Evolutionary conservation across 148 eudicot genomes (phyloP), one percentile per base, ranked within the genome.

Genomic region (Pharnaceum exiguum): DNA sequence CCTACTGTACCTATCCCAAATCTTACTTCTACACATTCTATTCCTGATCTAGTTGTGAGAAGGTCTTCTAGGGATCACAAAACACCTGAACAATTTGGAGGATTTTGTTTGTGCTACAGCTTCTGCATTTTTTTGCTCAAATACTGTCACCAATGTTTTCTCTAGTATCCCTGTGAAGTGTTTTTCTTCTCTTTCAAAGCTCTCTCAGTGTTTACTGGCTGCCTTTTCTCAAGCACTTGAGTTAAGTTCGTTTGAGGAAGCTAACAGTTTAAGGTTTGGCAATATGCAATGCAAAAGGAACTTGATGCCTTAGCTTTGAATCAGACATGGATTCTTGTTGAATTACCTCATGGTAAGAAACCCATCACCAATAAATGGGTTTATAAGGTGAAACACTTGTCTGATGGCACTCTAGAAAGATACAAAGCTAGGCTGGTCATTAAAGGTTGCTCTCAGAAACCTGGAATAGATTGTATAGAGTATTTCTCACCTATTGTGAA

Each of bases 151-250:
- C 38, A 6, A 6, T 12, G 7, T 35, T 12, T 12, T 6, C 38
- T 35, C 38, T 35, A 12, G 7, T 35, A 6, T 12, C 38, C 38
- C 12, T 35, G 38, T 7, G 8, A 7, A 35, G 1, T 26, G 0
- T 25, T 40, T 2, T 24, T 2, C 15, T 42, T 5, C 8, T 5
- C n/a, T 57, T 1, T 7, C 37, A 15, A 1, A 4, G 0, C 1
- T 5, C 23, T 5, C 1, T 17, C 16, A 28, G 1, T 0, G 2
- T 0, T 0, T 1, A 1, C 1, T 22, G 0, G 2, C 8, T n/a
- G 10, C 0, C 5, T 23, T 31, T 26, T 48, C 3, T 1, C 3
- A 22, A 1, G 32, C 37, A 15, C 60, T 46, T 12, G 8, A 0
- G 3, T 19, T n/a, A n/a, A n/a, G n/a, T n/a, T n/a, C 2, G 13